Conservation (phyloP, 306 rosid species). For the Acacia melanoxylon region DNA sequence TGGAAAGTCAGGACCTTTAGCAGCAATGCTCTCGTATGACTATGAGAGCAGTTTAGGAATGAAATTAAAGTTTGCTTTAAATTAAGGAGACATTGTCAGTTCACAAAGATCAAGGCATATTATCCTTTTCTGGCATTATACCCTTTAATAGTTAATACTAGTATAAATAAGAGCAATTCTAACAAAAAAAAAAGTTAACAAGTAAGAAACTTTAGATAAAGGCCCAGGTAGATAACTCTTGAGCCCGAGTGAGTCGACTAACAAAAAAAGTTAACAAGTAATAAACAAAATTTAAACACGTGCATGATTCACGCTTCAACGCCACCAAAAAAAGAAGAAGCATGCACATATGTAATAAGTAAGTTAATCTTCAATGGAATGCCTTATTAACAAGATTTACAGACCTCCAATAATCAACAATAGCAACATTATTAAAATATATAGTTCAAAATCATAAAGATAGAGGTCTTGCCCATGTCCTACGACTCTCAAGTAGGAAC, state of each 20-base stretch:
- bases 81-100: neutral
- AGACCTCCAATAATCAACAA: conserved; percentile 54
- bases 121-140: neutral
- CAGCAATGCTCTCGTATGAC: too few relatives aligned
- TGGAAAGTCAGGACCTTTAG: too few relatives aligned
- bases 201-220: neutral
- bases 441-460: neutral
- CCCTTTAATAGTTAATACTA: neutral
- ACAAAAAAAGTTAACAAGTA: too few relatives aligned
- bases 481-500: neutral
- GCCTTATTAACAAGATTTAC: conserved; percentile 32
- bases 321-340: too few relatives aligned
- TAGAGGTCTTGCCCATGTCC: neutral
- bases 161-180: neutral
- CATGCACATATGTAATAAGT: neutral
- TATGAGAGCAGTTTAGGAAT: neutral
- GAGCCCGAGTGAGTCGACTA: neutral
- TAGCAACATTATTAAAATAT: neutral
- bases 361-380: conserved; percentile 6
- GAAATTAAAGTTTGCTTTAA: neutral
- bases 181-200: too few relatives aligned
- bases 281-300: too few relatives aligned
- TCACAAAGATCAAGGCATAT: neutral
- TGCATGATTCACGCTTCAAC: too few relatives aligned
- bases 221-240: neutral